Base-by-base conservation (phyloP, 768 basidiomycete genomes). In the Panus rudis region DNA sequence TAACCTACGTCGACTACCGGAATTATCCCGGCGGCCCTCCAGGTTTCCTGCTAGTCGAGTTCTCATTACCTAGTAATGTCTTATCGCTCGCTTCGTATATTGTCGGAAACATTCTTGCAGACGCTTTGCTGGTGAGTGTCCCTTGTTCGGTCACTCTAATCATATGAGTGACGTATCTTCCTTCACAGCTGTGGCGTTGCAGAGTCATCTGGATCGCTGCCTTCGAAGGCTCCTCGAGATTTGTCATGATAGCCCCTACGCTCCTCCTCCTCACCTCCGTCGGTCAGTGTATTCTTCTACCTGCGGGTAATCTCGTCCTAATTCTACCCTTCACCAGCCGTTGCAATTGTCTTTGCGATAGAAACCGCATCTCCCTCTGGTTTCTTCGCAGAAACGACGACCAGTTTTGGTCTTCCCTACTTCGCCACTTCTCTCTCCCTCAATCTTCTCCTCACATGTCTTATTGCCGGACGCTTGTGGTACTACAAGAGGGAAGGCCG, bases 401-500 rank as follows among this genome's bases (percentile, higher is more conserved):
- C 49, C 12, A 35, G 42, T 24, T 54, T 60, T 46, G 34, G 40
- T 6, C 25, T 58, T 6, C 44, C 55, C 6, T 60, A 54, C 51
- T 56, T 50, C 48, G 44, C 49, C 30, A 45, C 53, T 27, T 53
- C 55, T 7, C 42, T 57, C 24, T 32, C 47, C 6, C 44, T 55
- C 43, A 60, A 51, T 49, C 34, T 54, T 12, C 30, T 55, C n/a
- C 41, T 53, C 32, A 57, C 53, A 4, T 25, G 52, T 23, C 34
- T 50, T 5, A 54, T 60, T 49, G 52, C 53, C 38, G 20, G n/a
- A 19, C 51, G 51, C 3, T 51, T 60, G 12, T 37, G 53, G 19
- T 45, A 46, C 26, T 37, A 52, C 38, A 57, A 64, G 45, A 54
- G 61, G n/a, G 46, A 46, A 4, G 42, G 53, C 32, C 52, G 50